Percentiles rank a stretch among this genome's conserved stretches.
phyloP scores from a whole-genome alignment of 495 filamentous ascomycete species.

The Podospora anserina region DNA sequence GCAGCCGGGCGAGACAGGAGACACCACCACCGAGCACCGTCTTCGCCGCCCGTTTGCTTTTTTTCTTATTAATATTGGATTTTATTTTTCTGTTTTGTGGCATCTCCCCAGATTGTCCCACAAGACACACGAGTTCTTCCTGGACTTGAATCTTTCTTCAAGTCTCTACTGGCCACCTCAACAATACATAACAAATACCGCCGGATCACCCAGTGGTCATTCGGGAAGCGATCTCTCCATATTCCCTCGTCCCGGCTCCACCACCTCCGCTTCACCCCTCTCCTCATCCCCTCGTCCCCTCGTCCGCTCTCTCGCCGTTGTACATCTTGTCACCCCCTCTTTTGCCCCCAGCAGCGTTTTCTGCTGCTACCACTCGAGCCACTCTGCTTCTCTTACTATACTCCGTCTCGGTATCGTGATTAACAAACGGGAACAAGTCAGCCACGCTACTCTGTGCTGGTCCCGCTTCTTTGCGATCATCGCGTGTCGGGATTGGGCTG shows the following conservation, averaged over 20 bases:
- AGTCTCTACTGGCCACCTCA: not conserved
- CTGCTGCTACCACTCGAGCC: not conserved
- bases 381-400: not conserved
- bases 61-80: constrained; percentile 3
- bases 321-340: constrained; percentile 4
- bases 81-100: not conserved
- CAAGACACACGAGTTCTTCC: not conserved
- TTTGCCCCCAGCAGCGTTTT: constrained; percentile 6
- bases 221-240: constrained; percentile 14
- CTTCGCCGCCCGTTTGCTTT: constrained; percentile 10
- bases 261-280: constrained; percentile 3
- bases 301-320: not conserved
- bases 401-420: not conserved
- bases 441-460: constrained; percentile 18
- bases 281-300: constrained; percentile 8
- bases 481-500: constrained; percentile 41
- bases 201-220: not conserved
- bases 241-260: constrained; percentile 9
- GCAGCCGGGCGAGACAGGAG: not conserved
- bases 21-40: not conserved
- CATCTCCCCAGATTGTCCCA: not conserved
- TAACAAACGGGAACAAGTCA: constrained; percentile 21
- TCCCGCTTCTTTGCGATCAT: constrained; percentile 21
- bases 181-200: not conserved
- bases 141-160: not conserved